Percentiles rank a stretch among this genome's conserved stretches.
These are phyloP conservation scores for Cladophialophora bantiana DNA, from an alignment of 2,329 filamentous ascomycete genomes.

Conservation along the genomic window DNA sequence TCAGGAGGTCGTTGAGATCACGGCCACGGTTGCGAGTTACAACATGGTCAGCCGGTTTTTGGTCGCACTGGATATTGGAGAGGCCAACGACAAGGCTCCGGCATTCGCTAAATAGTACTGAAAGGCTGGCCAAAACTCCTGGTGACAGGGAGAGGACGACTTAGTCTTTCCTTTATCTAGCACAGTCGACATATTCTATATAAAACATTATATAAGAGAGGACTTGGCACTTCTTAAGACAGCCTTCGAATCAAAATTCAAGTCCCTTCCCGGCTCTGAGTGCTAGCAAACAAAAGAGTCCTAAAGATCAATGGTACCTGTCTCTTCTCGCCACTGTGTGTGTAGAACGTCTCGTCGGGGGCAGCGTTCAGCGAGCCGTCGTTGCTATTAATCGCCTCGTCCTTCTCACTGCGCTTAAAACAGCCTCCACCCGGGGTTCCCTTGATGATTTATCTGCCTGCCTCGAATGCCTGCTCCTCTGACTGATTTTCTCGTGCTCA, in stretches of 20 bases:
- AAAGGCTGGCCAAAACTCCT: neutral
- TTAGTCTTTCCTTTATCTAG: neutral
- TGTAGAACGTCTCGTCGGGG: neutral
- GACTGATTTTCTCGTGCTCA: too few relatives aligned
- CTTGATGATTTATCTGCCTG: too few relatives aligned
- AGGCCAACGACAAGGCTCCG: constrained; percentile 48
- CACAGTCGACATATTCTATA: neutral
- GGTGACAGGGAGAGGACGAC: neutral
- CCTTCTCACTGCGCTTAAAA: too few relatives aligned
- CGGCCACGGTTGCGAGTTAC: constrained; percentile 83
- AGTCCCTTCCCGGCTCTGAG: neutral
- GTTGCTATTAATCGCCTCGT: too few relatives aligned
- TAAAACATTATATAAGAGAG: neutral
- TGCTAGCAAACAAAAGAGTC: neutral
- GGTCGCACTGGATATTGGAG: constrained; percentile 75
- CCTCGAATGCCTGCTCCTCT: too few relatives aligned
- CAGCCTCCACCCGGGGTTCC: too few relatives aligned
- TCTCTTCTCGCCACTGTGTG: neutral
- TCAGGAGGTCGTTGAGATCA: constrained; percentile 81
- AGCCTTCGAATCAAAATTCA: neutral
- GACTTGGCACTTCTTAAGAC: neutral
- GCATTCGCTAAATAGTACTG: constrained; percentile 29
- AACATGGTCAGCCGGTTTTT: constrained; percentile 88
- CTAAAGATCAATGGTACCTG: neutral
- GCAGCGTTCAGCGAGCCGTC: neutral